Evolutionary conservation across 441 rosid genomes (phyloP), one percentile per base, ranked within the genome.

Genomic region (Adansonia gregorii): DNA sequence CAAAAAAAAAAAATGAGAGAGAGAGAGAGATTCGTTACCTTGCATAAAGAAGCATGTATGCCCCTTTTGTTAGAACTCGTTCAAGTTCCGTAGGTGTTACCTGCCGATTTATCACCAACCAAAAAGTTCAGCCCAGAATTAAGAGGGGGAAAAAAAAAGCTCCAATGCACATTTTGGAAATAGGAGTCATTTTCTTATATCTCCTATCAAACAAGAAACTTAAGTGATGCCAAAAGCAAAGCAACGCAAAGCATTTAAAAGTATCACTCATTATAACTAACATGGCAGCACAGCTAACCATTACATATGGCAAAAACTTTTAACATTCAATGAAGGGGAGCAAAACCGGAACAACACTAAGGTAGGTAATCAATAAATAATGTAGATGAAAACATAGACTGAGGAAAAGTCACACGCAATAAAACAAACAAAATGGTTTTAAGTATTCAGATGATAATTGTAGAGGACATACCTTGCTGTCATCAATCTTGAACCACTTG

Each of bases 401-500:
- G 27, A 11, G 67, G 20, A 27, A 72, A 60, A 41, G 20, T 39
- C 68, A 65, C 48, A 66, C 8, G 67, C 63, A 76, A 64, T 70
- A 14, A 51, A 27, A 74, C 48, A 80, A 82, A 51, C 31, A 8
- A 56, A 76, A 72, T 17, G 46, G 27, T 7, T 64, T 8, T 63
- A n/a, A n/a, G 12, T 31, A 79, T 54, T 56, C 22, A 66, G 46
- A 71, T 58, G 24, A 43, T 63, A 59, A 67, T 9, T 67, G 74
- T 17, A 76, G 72, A 80, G 65, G 75, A 77, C 90, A 59, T 90
- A 96, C 99, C 82, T 52, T 80, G 85, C 88, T 92, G 79, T 96
- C 99, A 82, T 96, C 98, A 81, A 95, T 87, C 90, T 90, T 90
- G 90, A 87, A 96, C 99, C 98, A 96, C 86, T 88, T 94, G 86